Base-by-base conservation (phyloP, 768 basidiomycete species). In the Termitomyces sp. region DNA sequence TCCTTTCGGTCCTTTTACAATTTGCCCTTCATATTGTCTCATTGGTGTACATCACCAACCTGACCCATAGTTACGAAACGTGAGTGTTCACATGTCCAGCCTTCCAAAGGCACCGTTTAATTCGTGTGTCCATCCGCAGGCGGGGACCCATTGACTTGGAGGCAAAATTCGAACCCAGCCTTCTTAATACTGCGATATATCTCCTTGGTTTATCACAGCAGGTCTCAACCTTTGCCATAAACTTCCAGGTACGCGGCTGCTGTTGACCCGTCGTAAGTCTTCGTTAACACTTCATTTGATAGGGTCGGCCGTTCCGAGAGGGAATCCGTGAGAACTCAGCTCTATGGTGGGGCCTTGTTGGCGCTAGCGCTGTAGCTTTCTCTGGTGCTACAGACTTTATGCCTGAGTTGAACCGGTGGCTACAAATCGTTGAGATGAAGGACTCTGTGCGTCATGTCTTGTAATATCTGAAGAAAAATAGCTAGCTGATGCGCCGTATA, bases 251-350 rank as follows among this genome's bases (percentile, higher is more conserved):
- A 66, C 37, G 72, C n/a, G 6, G 11, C 29, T 20, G 54, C 42
- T 50, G 0, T 40, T 49, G 14, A 65, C 15, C 34, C 36, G 20
- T 52, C 34, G 9, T 25, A 38, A 42, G 48, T 10, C 47, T 49
- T 61, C 31, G 59, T 25, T 40, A 20, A 62, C n/a, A 40, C 48
- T 29, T 63, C 34, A 25, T 20, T 57, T 42, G 56, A 1, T 69
- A 92, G 84, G 97, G 97, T 9, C 90, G 97, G 40, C 97, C 97
- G 0, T 99, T 98, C 88, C 88, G 97, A 38, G 97, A 99, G 75
- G 94, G 94, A 42, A 98, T 99, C 70, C 84, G 92, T 3, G 97
- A 99, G 76, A 99, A 99, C 74, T 78, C 88, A 3, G 91, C 94
- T n/a, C 72, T 99, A 20, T 98, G 85, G 74, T 98, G 88, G 79